A percentile compares a stretch with the other conserved stretches of the same genome.
Conservation (phyloP, 306 rosid species). For the Bauhinia variegata region DNA sequence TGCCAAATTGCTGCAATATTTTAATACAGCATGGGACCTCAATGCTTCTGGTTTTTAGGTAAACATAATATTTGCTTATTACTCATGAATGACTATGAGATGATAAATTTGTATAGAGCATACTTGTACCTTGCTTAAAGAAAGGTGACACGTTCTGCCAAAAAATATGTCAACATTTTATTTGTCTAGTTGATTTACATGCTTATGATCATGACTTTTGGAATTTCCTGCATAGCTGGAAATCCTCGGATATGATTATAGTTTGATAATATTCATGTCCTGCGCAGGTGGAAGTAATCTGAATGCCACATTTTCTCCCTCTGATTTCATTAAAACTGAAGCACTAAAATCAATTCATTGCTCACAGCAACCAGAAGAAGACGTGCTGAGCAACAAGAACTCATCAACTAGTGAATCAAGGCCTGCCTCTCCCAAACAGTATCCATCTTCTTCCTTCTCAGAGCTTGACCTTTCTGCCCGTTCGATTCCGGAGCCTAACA, state of each 20-base stretch:
- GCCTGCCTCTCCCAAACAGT: slow-evolving; percentile 9
- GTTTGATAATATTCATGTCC: slow-evolving; percentile 24
- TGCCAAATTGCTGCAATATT: neutral
- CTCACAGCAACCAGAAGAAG: slow-evolving; percentile 15
- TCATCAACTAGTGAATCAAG: slow-evolving; percentile 5
- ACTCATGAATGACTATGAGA: neutral
- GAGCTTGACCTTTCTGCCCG: slow-evolving; percentile 18
- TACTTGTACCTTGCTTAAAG: neutral
- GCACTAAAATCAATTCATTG: slow-evolving; percentile 28
- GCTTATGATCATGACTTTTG: neutral
- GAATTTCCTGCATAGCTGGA: neutral
- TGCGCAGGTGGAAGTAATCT: slow-evolving; percentile 44
- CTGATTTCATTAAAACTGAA: neutral
- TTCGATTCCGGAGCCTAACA: slow-evolving; percentile 26
- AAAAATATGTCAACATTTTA: neutral
- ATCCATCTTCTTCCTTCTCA: slow-evolving; percentile 20
- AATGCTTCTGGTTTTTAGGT: neutral
- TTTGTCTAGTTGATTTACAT: neutral
- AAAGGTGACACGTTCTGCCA: neutral
- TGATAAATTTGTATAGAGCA: neutral
- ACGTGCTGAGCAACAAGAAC: slow-evolving; percentile 16
- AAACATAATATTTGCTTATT: neutral
- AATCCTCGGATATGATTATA: neutral
- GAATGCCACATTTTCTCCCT: slow-evolving; percentile 29
- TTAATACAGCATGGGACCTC: neutral